phyloP scores from a whole-genome alignment of 1,284 basidiomycete species.

The Meira nashicola region DNA sequence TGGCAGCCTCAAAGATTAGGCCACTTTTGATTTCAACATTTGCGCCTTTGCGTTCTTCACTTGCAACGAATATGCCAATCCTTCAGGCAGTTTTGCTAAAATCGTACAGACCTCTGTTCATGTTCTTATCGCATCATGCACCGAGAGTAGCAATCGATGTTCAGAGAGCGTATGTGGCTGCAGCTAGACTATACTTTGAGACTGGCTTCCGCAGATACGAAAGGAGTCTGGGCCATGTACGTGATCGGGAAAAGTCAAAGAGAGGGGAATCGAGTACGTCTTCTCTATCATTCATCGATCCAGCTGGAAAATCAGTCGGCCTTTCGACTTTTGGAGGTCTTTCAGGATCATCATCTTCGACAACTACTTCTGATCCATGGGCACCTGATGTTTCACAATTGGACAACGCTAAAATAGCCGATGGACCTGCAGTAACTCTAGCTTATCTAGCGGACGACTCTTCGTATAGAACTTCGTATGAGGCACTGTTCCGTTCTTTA shows the following conservation, averaged over 20 bases:
- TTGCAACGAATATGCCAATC: conserved; percentile 88
- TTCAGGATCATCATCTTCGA: not conserved
- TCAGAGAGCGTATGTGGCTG: conserved; percentile 77
- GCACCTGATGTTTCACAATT: conserved; percentile 22
- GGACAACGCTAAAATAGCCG: conserved; percentile 22
- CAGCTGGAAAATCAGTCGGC: conserved; percentile 9
- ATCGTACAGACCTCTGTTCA: conserved; percentile 64
- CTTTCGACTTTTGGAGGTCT: not conserved
- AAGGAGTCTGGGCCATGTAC: conserved; percentile 55
- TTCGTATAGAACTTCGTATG: conserved; percentile 26
- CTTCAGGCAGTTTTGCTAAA: conserved; percentile 83
- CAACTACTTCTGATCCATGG: conserved; percentile 23
- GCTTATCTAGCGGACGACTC: conserved; percentile 47
- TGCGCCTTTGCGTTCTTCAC: conserved; percentile 62
- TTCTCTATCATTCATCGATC: conserved; percentile 3
- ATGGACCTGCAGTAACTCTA: conserved; percentile 30
- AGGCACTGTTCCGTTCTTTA: conserved; percentile 45
- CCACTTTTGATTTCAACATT: conserved; percentile 9
- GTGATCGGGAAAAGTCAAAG: conserved; percentile 9
- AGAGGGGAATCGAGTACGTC: not conserved
- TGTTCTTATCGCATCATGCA: conserved; percentile 78
- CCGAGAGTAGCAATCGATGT: conserved; percentile 79
- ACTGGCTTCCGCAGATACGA: conserved; percentile 89
- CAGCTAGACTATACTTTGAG: conserved; percentile 87
- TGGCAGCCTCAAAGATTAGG: conserved; percentile 42